Conservation (phyloP, 192 early-diverging fungal species). For the Gigaspora rosea region DNA sequence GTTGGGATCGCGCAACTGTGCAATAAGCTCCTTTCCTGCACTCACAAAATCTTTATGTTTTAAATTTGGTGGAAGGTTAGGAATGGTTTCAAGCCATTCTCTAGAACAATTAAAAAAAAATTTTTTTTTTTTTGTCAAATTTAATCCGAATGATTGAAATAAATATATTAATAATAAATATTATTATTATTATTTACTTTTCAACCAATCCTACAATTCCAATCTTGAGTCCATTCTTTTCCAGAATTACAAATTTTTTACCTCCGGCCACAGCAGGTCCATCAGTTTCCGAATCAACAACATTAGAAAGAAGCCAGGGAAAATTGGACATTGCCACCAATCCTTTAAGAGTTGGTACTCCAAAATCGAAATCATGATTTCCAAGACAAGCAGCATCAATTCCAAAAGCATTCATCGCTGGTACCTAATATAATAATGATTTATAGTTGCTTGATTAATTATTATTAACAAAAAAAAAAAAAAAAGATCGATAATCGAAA, state of each 20-base stretch:
- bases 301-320: conserved; percentile 73
- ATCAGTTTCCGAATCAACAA: conserved; percentile 48
- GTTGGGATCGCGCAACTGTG: conserved; percentile 39
- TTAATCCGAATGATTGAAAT: neutral
- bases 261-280: conserved; percentile 36
- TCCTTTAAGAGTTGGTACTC: conserved; percentile 52
- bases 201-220: conserved; percentile 73
- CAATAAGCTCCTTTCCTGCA: conserved; percentile 44
- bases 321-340: conserved; percentile 59
- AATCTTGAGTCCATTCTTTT: conserved; percentile 52
- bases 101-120: conserved; percentile 12
- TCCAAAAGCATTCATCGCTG: conserved; percentile 57
- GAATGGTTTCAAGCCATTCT: conserved; percentile 71
- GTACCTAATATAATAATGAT: conserved; percentile 32
- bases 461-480: neutral
- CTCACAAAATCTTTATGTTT: conserved; percentile 61
- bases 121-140: neutral
- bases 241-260: conserved; percentile 47
- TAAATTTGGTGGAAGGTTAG: conserved; percentile 58
- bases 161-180: neutral
- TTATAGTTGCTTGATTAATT: neutral
- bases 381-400: conserved; percentile 64
- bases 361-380: conserved; percentile 82
- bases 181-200: conserved; percentile 39
- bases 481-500: neutral